Percentiles rank a stretch among this genome's conserved stretches.
Conservation (phyloP, 2,329 filamentous ascomycete species). For the Chaetoscypha palmicola region DNA sequence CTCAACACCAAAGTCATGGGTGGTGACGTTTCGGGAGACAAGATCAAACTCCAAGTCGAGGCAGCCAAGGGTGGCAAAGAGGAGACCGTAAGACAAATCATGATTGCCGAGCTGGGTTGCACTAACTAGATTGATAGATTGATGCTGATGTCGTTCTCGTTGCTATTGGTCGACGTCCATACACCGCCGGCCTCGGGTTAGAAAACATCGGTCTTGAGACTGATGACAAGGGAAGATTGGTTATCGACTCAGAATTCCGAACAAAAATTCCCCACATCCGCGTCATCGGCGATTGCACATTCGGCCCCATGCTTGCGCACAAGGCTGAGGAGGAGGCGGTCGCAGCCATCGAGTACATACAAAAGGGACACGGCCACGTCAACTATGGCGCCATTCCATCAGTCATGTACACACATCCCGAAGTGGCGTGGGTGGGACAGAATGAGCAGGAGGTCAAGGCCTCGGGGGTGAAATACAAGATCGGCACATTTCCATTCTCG, state of each 20-base stretch:
- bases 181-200: conserved; percentile 83
- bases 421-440: conserved; percentile 98
- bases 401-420: conserved; percentile 99
- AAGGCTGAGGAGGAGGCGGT: conserved; percentile 98
- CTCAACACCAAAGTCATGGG: conserved; percentile 88
- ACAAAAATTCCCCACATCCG: conserved; percentile 97
- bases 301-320: conserved; percentile 98
- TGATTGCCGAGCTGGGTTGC: not conserved
- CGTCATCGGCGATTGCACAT: conserved; percentile 91
- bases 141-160: conserved; percentile 94
- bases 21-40: conserved; percentile 73
- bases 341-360: conserved; percentile 92
- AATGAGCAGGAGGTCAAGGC: conserved; percentile 94
- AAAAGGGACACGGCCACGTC: conserved; percentile 95
- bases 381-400: conserved; percentile 98
- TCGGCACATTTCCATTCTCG: conserved; percentile 92
- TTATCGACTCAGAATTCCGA: conserved; percentile 98
- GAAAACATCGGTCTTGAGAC: conserved; percentile 90
- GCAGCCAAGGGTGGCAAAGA: conserved; percentile 93
- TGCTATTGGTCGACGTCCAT: conserved; percentile 91
- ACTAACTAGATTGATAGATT: conserved; percentile 46
- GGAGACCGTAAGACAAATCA: conserved; percentile 60
- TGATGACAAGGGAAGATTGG: conserved; percentile 87
- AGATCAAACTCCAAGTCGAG: conserved; percentile 77
- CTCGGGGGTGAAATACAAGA: conserved; percentile 81